phyloP scores from a whole-genome alignment of 345 rosid genomes.

The Atalantia buxifolia region DNA sequence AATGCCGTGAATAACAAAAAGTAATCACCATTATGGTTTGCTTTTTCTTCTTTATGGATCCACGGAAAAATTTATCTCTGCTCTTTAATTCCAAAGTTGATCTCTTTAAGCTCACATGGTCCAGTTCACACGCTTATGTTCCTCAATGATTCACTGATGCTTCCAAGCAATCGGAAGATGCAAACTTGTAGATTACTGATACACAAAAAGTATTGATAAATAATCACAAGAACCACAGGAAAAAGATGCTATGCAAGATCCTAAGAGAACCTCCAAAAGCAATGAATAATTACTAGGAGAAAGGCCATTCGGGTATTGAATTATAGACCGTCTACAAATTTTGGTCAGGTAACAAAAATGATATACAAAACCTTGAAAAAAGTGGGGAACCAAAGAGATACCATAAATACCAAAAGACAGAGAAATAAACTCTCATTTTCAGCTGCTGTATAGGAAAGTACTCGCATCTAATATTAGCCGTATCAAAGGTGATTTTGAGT shows the following conservation, averaged over 20 bases:
- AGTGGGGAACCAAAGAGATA: neutral
- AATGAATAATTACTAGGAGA: neutral
- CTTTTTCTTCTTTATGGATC: slow-evolving; percentile 11
- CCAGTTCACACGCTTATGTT: neutral
- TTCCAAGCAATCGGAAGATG: neutral
- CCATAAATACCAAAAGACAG: slow-evolving; percentile 1
- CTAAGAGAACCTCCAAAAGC: neutral
- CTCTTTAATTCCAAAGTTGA: slow-evolving; percentile 2
- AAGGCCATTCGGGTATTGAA: neutral
- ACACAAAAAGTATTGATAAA: neutral
- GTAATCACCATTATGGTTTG: neutral
- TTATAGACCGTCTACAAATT: neutral
- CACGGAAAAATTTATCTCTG: neutral
- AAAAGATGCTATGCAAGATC: neutral
- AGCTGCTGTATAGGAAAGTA: neutral
- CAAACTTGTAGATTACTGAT: neutral
- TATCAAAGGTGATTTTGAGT: neutral
- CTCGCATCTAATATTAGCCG: neutral
- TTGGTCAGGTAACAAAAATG: slow-evolving; percentile 13
- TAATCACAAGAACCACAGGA: neutral
- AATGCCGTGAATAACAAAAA: slow-evolving; percentile 14
- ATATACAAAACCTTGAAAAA: slow-evolving; percentile 12
- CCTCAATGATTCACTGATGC: neutral
- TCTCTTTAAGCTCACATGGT: neutral
- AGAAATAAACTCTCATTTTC: slow-evolving; percentile 9